Base-by-base conservation (phyloP, 2,329 filamentous ascomycete genomes). In the Aspergillaceae sp. region DNA sequence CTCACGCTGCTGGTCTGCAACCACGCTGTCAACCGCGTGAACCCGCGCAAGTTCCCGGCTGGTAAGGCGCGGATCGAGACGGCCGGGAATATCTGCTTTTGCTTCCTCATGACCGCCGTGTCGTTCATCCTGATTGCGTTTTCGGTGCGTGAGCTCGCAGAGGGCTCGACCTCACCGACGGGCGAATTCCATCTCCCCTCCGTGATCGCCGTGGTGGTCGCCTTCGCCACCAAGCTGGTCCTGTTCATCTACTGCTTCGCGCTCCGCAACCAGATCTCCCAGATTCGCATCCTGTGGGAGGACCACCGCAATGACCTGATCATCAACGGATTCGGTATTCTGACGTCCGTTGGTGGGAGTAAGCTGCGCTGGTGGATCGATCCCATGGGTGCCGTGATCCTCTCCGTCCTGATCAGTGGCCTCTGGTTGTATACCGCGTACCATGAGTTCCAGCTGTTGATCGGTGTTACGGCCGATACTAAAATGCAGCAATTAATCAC, bases 271-370 rank as follows among this genome's bases (percentile, higher is more conserved):
- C 86, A 87, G 59, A 95, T 97, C 73, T 88, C 82, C 50, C 90
- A 96, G 66, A 82, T 96, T 52, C 80, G 86, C 47, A 96, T 96
- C 62, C 74, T 97, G 9, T 96, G 89, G 90, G 87, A 94, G 66
- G 91, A 97, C 61, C 92, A 98, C 71, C 84, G 92, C 51, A 98
- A 98, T 62, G 92, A 98, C 62, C 75, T 98, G n/a, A 76, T 95
- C 58, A 88, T 98, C 76, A 98, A 97, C 65, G 88, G 88, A 45
- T 88, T 94, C 56, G 89, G 86, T 79, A 82, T 97, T 52, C 69
- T 96, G 45, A 96, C 90, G 1, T 91, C 86, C 2, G 83, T 96
- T n/a, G 87, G 88, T 46, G 92, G 92, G 32, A 82, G 83, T 53
- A 94, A 94, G 73, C 74, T 97, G 26, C 74, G 75, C 49, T 96